Evolutionary conservation across 257 asterid genomes (phyloP).

Genomic region (Solanum okadae): DNA sequence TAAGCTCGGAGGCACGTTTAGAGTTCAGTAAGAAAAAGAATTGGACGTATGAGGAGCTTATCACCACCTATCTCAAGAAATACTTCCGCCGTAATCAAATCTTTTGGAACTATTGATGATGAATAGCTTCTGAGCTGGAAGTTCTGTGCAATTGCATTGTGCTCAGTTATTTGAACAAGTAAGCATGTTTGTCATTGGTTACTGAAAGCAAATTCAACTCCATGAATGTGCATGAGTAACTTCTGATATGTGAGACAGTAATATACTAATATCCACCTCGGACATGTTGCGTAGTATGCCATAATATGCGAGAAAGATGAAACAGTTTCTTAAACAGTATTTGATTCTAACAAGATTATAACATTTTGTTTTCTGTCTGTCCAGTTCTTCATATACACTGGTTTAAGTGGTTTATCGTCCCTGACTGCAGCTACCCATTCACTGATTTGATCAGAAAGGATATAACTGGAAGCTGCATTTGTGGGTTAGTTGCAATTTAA

Average conservation of each 20-base stretch:
- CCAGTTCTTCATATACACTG: background rate
- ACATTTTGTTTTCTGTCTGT: background rate
- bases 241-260: background rate
- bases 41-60: constrained; percentile 62
- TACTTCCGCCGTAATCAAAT: constrained; percentile 54
- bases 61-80: constrained; percentile 53
- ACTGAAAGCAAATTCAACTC: background rate
- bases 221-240: background rate
- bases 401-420: background rate
- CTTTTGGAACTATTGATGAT: constrained; percentile 79
- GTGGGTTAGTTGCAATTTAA: background rate
- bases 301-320: background rate
- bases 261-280: background rate
- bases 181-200: background rate
- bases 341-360: background rate
- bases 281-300: background rate
- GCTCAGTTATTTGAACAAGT: background rate
- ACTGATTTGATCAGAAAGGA: background rate
- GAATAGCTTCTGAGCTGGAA: background rate
- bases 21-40: constrained; percentile 33
- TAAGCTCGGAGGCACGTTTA: constrained; percentile 45
- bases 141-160: background rate
- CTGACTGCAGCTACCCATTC: background rate
- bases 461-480: background rate
- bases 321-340: background rate